Evolutionary conservation across 148 eudicot species (phyloP).

Genomic region (Beta vulgaris): DNA sequence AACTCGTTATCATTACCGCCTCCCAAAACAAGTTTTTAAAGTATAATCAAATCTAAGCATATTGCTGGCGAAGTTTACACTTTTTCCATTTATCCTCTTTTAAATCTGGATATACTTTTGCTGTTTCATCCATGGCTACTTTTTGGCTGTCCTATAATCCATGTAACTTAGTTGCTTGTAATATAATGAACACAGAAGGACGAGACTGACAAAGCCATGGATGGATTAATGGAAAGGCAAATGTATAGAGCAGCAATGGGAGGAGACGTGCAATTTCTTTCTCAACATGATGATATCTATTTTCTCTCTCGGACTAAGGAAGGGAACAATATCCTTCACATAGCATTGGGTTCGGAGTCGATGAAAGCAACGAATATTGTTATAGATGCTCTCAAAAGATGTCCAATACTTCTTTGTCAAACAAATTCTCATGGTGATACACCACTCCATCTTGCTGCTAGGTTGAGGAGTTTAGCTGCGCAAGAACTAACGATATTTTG

Average conservation of each 20-base stretch:
- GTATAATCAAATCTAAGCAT: too few relatives aligned
- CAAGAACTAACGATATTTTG: background rate
- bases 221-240: background rate
- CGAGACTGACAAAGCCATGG: background rate
- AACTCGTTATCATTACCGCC: too few relatives aligned
- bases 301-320: background rate
- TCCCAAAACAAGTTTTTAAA: too few relatives aligned
- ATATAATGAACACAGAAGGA: background rate
- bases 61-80: too few relatives aligned
- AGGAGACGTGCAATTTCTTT: background rate
- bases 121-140: background rate
- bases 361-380: background rate
- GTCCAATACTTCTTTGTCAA: background rate
- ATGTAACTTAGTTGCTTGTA: background rate
- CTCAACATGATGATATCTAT: background rate
- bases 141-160: background rate
- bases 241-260: background rate
- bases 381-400: background rate
- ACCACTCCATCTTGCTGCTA: background rate
- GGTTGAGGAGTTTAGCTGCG: background rate
- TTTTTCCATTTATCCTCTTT: too few relatives aligned
- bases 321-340: background rate
- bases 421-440: background rate
- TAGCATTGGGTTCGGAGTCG: background rate
- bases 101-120: too few relatives aligned